Evolutionary conservation across 192 early-diverging fungal genomes (phyloP), one percentile per base, ranked within the genome.

Genomic region (Ramicandelaber brevisporus): DNA sequence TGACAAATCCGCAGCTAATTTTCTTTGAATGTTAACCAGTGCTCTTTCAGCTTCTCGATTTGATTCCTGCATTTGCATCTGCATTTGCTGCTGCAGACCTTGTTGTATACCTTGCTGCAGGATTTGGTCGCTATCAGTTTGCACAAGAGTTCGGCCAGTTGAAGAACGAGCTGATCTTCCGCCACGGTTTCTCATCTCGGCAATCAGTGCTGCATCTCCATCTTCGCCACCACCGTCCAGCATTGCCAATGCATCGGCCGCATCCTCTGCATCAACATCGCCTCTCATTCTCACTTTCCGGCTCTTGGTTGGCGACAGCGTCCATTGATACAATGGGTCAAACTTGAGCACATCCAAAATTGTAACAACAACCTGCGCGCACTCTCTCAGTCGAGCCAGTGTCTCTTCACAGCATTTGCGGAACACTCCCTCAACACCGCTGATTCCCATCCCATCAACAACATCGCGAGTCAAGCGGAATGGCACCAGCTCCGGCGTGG

Each of bases 321-420:
- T 48, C 76, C 76, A 79, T 35, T 50, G 61, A 28, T 78, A 72
- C 22, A 93, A 51, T 0, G 87, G 88, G 43, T 97, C 88, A 24
- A 84, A 83, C 12, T 85, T 71, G 41, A 92, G 83, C 4, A 89
- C 84, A 43, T 93, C 83, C 8, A 92, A 55, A n/a, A 96, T 60
- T 1, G 79, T 81, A 11, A 77, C 55, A 19, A 90, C 38, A 0
- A 87, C 64, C 28, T 78, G 64, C 26, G 80, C 62, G 31, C 88
- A 74, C 27, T 67, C 53, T 6, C 80, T 58, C 53, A 93, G 56
- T 10, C 82, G 74, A 22, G 59, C 47, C 28, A 93, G 47, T 0
- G 74, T 78, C 18, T 67, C 68, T 37, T 87, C 68, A 38, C 79
- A 82, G 8, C 63, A 55, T 20, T 69, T 57, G 17, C 66, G 54